Evolutionary conservation across 2,329 filamentous ascomycete species (phyloP), one percentile per base, ranked within the genome.

Genomic region (Coleophoma eucalyptorum): DNA sequence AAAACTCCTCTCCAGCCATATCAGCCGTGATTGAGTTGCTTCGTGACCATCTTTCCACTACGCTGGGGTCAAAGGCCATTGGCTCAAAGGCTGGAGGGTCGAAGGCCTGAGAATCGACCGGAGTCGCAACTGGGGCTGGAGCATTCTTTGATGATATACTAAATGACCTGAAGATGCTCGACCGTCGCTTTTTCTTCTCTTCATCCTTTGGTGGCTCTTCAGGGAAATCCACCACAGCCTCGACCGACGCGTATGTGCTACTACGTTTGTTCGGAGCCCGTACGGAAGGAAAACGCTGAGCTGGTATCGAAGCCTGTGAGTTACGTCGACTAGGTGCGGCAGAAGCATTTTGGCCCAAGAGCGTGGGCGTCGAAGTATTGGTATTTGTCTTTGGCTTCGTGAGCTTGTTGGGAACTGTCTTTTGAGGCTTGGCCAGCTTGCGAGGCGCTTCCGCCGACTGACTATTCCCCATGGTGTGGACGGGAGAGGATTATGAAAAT

Each of bases 321-420:
- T 59, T 60, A 18, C 55, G 56, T 31, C 59, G 58, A 55, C 54
- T 59, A 4, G 41, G 44, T 31, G 51, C 50, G 16, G 32, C 46
- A 3, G 56, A 44, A 16, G 37, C 46, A 34, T 53, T 58, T 12
- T 50, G 33, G 31, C 52, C 57, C 13, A 62, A 41, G 2, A 61
- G 50, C 42, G 54, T 56, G 3, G 53, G 51, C 5, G 43, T 55
- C 6, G 58, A 58, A 26, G 61, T 50, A 43, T 59, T 65, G 18
- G 61, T 50, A 43, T 59, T 65, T n/a, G 64, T 65, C 43, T 54
- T 61, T 1, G 64, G 64, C 48, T 66, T 66, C 15, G 63, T 65
- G n/a, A 66, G 46, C 47, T 56, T 64, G 40, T 64, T 64, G 12
- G 50, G 48, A 26, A 6, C 26, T 6, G 52, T 42, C 50, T 54